Percentiles rank a stretch among this genome's conserved stretches.
phyloP scores from a whole-genome alignment of 352 stramenopile genomes.

The Albugo laibachii region DNA sequence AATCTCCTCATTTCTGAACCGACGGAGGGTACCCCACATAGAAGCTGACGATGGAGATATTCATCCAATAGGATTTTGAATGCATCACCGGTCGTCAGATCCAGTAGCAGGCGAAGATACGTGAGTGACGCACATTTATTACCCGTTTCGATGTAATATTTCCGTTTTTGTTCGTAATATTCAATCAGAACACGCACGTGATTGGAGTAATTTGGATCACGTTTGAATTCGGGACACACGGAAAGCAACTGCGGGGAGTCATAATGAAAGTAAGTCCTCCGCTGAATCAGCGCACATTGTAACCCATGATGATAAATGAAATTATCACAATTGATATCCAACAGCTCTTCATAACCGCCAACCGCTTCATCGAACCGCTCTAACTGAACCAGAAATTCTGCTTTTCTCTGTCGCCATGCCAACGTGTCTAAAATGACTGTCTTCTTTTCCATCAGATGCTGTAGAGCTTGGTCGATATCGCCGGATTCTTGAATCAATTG shows the following conservation, averaged over 20 bases:
- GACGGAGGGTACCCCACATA: conserved; percentile 86
- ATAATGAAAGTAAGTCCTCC: conserved; percentile 25
- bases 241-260: conserved; percentile 22
- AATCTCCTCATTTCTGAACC: conserved; percentile 85
- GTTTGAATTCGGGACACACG: conserved; percentile 17
- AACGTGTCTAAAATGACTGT: conserved; percentile 49
- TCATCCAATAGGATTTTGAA: conserved; percentile 51
- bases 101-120: conserved; percentile 81
- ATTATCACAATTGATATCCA: conserved; percentile 83
- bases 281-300: conserved; percentile 58
- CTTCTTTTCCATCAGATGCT: conserved; percentile 73
- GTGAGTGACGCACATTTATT: conserved; percentile 38
- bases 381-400: conserved; percentile 40
- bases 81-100: conserved; percentile 54
- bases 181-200: conserved; percentile 28
- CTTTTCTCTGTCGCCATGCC: conserved; percentile 57
- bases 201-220: conserved; percentile 1
- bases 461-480: conserved; percentile 60
- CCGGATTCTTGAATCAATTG: conserved; percentile 82
- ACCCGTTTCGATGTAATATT: conserved; percentile 31
- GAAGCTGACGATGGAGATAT: conserved; percentile 48
- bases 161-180: conserved; percentile 21
- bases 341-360: conserved; percentile 39
- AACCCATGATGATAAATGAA: conserved; percentile 75
- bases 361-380: conserved; percentile 44